Percentiles rank a stretch among this genome's conserved stretches.
phyloP scores from a whole-genome alignment of 1,284 basidiomycete species.

The Ganoderma leucocontextum region DNA sequence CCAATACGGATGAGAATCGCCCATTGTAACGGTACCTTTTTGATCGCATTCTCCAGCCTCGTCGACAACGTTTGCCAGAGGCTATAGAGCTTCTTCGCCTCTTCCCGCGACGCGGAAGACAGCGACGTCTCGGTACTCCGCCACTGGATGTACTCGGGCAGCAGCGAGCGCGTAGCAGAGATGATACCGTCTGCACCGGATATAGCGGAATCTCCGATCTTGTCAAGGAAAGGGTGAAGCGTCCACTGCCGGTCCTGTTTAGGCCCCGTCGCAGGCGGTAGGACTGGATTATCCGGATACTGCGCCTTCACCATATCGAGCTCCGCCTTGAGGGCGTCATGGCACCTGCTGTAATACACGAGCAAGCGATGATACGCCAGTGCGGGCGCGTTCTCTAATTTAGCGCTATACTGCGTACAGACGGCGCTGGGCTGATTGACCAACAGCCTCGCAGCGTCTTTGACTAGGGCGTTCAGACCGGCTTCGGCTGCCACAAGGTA shows the following conservation, averaged over 20 bases:
- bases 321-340: not conserved
- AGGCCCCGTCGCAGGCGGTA: not conserved
- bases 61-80: not conserved
- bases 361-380: slow-evolving; percentile 2
- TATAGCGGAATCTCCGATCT: not conserved
- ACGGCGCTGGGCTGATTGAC: not conserved
- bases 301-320: not conserved
- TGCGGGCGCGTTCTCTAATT: not conserved
- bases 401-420: not conserved
- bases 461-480: not conserved
- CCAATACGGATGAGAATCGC: not conserved
- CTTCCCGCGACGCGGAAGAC: not conserved
- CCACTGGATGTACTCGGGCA: not conserved
- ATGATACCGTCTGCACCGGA: not conserved
- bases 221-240: not conserved
- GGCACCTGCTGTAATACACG: not conserved
- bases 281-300: not conserved
- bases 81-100: not conserved
- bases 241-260: not conserved
- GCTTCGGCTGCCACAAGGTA: not conserved
- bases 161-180: not conserved
- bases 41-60: not conserved
- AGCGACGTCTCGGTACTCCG: not conserved
- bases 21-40: not conserved
- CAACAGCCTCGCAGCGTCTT: not conserved